Percentiles rank a stretch among this genome's conserved stretches.
Conservation (phyloP, 1,139 yeast species). For the Yamadazyma sp. region DNA sequence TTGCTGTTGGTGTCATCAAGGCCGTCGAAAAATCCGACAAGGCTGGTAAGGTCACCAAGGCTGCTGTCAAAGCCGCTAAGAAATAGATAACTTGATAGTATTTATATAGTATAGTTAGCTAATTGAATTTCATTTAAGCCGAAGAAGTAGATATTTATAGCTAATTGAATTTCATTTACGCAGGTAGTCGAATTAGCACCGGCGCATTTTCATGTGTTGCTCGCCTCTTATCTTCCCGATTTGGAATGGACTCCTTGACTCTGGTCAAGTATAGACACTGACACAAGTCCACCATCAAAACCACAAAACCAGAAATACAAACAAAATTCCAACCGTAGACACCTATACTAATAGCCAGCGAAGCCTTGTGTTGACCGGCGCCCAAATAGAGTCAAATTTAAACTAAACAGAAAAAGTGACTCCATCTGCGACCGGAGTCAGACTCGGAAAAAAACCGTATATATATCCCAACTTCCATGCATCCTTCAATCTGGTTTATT, state of each 20-base stretch:
- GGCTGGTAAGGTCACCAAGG: constrained; percentile 99
- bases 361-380: too few relatives aligned
- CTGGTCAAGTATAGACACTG: background rate
- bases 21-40: constrained; percentile 92
- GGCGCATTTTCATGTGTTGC: too few relatives aligned
- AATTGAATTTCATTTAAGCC: constrained; percentile 1
- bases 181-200: too few relatives aligned
- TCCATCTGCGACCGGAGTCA: background rate
- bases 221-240: background rate
- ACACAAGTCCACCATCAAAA: background rate
- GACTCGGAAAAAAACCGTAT: constrained; percentile 1
- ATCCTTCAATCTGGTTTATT: background rate
- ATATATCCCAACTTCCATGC: background rate
- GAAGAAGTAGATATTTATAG: too few relatives aligned
- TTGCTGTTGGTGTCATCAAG: constrained; percentile 99
- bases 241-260: background rate
- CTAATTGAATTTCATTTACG: too few relatives aligned
- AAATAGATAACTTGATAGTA: constrained; percentile 35
- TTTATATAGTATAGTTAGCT: background rate
- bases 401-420: too few relatives aligned
- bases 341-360: background rate
- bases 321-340: too few relatives aligned
- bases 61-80: constrained; percentile 98
- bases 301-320: too few relatives aligned
- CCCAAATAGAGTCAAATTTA: background rate